Evolutionary conservation across 352 stramenopile species (phyloP), one percentile per base, ranked within the genome.

Genomic region (Globisporangium heterothallicum): DNA sequence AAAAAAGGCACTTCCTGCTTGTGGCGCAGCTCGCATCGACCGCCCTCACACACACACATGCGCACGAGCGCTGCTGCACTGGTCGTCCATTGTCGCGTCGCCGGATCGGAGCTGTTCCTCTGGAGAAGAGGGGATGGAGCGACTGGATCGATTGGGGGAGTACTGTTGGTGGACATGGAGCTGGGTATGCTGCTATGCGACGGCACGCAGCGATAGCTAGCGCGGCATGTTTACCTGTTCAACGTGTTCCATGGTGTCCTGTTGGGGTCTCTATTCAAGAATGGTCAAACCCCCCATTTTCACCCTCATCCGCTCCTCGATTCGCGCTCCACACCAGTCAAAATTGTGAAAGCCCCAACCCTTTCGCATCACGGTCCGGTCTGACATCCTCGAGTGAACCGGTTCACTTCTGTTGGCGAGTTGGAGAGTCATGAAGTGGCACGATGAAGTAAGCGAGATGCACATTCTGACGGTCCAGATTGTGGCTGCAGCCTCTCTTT

Each of bases 231-330:
- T 43, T 56, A 62, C 56, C 56, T 62, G 56, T 6, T 62, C 56
- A 24, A 62, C 25, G 56, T 63, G 56, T 44, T 63, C 56, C 56
- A 63, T 63, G 49, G 43, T 63, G 56, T 43, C 36, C 42, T 58
- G 29, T 8, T 52, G 56, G 49, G 56, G 49, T 53, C 34, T 58
- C 22, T 47, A 58, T 56, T 56, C 49, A 49, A 53, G 42, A 59
- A n/a, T 59, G 42, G n/a, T n/a, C n/a, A n/a, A n/a, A n/a, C n/a
- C n/a, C n/a, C 3, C 14, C 10, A 8, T 18, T 10, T n/a, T 10
- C 32, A 18, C n/a, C 4, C 12, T 6, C 24, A 18, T 9, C 10
- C 6, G 13, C n/a, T 18, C 32, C 7, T 4, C 29, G 16, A 36
- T 34, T 45, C 30, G 41, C 27, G 18, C 42, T 24, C 19, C 14